phyloP scores from a whole-genome alignment of 176 grass and related monocot species.

The Poa annua region DNA sequence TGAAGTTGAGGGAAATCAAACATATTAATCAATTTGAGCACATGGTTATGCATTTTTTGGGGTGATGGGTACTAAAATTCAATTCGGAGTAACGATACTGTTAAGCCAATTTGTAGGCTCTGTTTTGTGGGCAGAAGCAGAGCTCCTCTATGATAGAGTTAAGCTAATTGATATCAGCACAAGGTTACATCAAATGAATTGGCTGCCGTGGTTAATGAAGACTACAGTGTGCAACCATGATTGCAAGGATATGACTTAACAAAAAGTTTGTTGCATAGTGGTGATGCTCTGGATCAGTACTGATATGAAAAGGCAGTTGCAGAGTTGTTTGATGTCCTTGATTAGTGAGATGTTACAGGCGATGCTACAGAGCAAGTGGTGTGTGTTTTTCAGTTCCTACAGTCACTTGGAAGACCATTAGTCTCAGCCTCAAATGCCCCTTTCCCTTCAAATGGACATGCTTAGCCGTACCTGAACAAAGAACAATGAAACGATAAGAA shows the following conservation, averaged over 20 bases:
- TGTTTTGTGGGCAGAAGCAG: constrained; percentile 45
- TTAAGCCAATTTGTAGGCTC: constrained; percentile 39
- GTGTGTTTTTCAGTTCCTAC: constrained; percentile 16
- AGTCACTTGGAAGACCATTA: constrained; percentile 38
- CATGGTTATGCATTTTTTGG: constrained; percentile 43
- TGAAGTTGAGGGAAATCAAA: constrained; percentile 45
- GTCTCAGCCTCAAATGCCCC: neutral
- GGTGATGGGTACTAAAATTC: constrained; percentile 29
- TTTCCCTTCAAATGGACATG: constrained; percentile 43
- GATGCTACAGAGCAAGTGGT: constrained; percentile 29
- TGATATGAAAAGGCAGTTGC: constrained; percentile 37
- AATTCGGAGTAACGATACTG: constrained; percentile 19
- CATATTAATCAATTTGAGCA: constrained; percentile 37
- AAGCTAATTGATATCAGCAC: constrained; percentile 33
- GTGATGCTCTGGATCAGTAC: constrained; percentile 31
- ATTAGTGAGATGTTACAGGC: constrained; percentile 21
- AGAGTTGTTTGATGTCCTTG: constrained; percentile 34
- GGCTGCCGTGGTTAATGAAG: constrained; percentile 34
- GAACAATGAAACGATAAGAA: constrained; percentile 28
- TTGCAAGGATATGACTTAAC: constrained; percentile 17
- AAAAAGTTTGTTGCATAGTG: constrained; percentile 18
- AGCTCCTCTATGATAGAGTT: constrained; percentile 35
- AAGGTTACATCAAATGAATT: constrained; percentile 46
- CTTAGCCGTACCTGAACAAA: constrained; percentile 23
- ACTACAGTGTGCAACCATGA: constrained; percentile 31